Evolutionary conservation across 2,329 filamentous ascomycete species (phyloP).

Genomic region (Sphaerostilbella broomeana): DNA sequence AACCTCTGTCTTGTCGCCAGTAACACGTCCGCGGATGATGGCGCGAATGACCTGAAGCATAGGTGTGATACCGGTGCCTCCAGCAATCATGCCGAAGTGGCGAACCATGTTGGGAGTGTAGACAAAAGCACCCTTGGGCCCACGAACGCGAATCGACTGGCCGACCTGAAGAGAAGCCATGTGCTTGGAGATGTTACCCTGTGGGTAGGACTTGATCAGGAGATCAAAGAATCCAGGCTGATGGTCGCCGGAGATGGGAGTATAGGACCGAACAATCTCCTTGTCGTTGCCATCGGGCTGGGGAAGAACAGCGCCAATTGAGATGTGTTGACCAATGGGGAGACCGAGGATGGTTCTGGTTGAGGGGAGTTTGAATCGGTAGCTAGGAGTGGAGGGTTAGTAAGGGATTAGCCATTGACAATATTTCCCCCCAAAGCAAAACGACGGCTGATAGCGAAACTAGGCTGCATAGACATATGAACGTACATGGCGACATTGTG

Average conservation of each 20-base stretch:
- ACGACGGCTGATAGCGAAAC: not conserved
- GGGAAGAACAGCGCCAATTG: slow-evolving; percentile 70
- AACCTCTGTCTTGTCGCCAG: slow-evolving; percentile 79
- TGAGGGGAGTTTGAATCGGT: slow-evolving; percentile 82
- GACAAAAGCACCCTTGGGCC: slow-evolving; percentile 95
- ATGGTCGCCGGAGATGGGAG: slow-evolving; percentile 83
- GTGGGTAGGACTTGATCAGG: slow-evolving; percentile 95
- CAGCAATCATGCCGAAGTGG: slow-evolving; percentile 96
- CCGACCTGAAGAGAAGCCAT: slow-evolving; percentile 78
- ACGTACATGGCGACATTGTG: slow-evolving; percentile 92
- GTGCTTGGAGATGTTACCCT: slow-evolving; percentile 94
- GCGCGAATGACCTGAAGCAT: slow-evolving; percentile 96
- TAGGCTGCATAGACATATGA: not conserved
- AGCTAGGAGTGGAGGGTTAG: slow-evolving; percentile 46
- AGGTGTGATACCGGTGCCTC: slow-evolving; percentile 94
- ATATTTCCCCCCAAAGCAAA: no score
- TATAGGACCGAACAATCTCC: slow-evolving; percentile 87
- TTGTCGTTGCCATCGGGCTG: slow-evolving; percentile 66
- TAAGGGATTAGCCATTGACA: no score
- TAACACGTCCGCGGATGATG: slow-evolving; percentile 71
- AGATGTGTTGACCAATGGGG: slow-evolving; percentile 98
- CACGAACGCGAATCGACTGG: slow-evolving; percentile 81
- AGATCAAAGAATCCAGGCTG: slow-evolving; percentile 91
- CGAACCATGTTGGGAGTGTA: slow-evolving; percentile 96
- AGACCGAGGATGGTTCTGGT: slow-evolving; percentile 80